Conservation (phyloP, 257 asterid species). For the Plantago ovata region DNA sequence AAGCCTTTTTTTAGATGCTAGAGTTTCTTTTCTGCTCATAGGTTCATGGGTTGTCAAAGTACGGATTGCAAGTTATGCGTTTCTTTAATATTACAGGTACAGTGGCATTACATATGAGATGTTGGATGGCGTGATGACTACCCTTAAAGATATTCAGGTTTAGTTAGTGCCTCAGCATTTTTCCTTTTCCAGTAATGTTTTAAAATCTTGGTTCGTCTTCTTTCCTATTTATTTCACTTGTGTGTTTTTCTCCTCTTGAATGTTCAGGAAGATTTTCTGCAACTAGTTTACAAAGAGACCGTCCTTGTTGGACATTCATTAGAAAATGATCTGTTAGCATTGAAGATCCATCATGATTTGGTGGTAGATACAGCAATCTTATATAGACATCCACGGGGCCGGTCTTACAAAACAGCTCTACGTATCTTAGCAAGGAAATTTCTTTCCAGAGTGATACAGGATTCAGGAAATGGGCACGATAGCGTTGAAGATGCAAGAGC, state of each 20-base stretch:
- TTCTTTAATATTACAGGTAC: constrained; percentile 55
- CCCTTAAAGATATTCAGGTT: constrained; percentile 91
- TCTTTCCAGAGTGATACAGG: constrained; percentile 80
- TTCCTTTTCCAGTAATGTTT: neutral
- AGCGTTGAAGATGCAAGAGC: constrained; percentile 96
- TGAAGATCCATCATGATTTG: constrained; percentile 71
- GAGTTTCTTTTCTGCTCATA: neutral
- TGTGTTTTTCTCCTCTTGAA: constrained; percentile 17
- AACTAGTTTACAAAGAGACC: constrained; percentile 76
- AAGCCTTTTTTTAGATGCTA: too few species aligned
- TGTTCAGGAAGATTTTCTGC: constrained; percentile 76
- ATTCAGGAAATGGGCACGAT: constrained; percentile 86
- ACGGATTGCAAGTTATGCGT: constrained; percentile 13
- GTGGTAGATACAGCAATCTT: constrained; percentile 87
- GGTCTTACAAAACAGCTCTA: constrained; percentile 77
- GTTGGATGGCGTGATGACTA: constrained; percentile 75
- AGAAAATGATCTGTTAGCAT: constrained; percentile 86
- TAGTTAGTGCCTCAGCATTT: constrained; percentile 17
- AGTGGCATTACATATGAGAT: constrained; percentile 86
- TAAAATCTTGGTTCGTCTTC: neutral
- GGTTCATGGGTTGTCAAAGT: neutral
- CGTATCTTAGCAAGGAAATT: constrained; percentile 75
- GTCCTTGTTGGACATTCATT: constrained; percentile 93
- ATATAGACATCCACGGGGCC: constrained; percentile 77
- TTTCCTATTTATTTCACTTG: neutral